A percentile compares a stretch with the other conserved stretches of the same genome.
phyloP scores from a whole-genome alignment of 1,284 basidiomycete genomes.

The Sporisorium exsertum region DNA sequence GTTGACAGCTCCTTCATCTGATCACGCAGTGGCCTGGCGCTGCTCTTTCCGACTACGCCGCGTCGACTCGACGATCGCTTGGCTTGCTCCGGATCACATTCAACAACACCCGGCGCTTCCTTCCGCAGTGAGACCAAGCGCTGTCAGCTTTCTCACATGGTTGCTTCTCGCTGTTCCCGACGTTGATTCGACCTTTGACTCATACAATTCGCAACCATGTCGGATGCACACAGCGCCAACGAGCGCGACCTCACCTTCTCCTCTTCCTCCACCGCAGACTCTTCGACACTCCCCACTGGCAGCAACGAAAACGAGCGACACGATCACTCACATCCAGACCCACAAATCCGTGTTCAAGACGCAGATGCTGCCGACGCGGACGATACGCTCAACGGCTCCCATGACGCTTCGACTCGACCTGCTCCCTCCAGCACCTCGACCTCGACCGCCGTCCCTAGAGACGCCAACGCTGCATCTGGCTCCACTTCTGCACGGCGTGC shows the following conservation, averaged over 20 bases:
- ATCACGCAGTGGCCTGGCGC: constrained; percentile 2
- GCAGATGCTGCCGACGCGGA: constrained; percentile 1
- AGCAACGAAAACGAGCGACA: constrained; percentile 18
- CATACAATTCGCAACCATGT: constrained; percentile 13
- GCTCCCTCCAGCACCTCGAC: constrained; percentile 12
- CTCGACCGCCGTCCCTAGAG: constrained; percentile 14
- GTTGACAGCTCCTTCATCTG: background rate
- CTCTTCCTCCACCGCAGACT: constrained; percentile 36
- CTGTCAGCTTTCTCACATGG: constrained; percentile 20
- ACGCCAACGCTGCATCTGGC: constrained; percentile 5
- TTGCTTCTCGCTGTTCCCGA: background rate
- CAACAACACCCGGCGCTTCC: background rate
- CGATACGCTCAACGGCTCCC: constrained; percentile 16
- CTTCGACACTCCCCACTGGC: constrained; percentile 29
- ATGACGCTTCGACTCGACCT: background rate
- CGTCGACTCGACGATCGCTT: background rate
- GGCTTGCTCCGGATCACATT: background rate
- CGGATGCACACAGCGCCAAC: constrained; percentile 15
- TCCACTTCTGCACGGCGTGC: constrained; percentile 23
- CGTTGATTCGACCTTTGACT: background rate
- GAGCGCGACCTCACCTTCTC: constrained; percentile 23
- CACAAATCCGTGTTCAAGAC: constrained; percentile 18
- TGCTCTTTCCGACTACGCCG: background rate
- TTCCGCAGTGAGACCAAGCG: constrained; percentile 27
- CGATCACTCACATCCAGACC: constrained; percentile 2